Percentiles rank a stretch among this genome's conserved stretches.
Conservation (phyloP, 78 protist genomes). For the Planoprotostelium fungivorum region DNA sequence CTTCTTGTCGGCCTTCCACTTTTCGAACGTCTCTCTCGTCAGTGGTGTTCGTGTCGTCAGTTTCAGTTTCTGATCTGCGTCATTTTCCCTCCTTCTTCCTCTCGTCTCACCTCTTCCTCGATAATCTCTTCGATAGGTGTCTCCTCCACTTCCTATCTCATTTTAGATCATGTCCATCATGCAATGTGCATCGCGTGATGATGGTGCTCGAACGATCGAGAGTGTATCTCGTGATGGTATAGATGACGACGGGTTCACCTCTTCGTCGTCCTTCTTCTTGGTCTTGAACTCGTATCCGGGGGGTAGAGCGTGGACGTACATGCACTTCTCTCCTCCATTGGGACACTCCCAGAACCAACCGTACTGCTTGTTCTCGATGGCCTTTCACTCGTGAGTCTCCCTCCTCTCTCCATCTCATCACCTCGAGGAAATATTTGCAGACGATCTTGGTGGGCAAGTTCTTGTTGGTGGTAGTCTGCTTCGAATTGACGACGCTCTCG, state of each 20-base stretch:
- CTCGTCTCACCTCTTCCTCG: conserved; percentile 49
- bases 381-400: conserved; percentile 7
- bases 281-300: conserved; percentile 77
- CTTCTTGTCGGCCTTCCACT: conserved; percentile 70
- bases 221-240: background rate
- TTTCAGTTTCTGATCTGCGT: conserved; percentile 15
- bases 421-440: conserved; percentile 81
- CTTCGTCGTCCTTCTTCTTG: conserved; percentile 40
- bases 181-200: too few relatives aligned
- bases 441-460: conserved; percentile 38
- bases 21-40: conserved; percentile 63
- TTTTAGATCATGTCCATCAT: background rate
- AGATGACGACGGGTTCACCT: background rate
- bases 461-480: conserved; percentile 38
- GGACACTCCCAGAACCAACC: conserved; percentile 94
- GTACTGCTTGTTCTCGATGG: conserved; percentile 70
- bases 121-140: conserved; percentile 68
- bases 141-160: conserved; percentile 37
- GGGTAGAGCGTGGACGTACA: conserved; percentile 82
- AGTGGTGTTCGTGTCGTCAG: conserved; percentile 57
- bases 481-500: conserved; percentile 53
- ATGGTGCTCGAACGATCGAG: too few relatives aligned
- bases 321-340: conserved; percentile 67
- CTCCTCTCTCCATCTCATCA: background rate
- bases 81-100: background rate